Base-by-base conservation (phyloP, 345 rosid species). In the Excoecaria cochinchinensis region DNA sequence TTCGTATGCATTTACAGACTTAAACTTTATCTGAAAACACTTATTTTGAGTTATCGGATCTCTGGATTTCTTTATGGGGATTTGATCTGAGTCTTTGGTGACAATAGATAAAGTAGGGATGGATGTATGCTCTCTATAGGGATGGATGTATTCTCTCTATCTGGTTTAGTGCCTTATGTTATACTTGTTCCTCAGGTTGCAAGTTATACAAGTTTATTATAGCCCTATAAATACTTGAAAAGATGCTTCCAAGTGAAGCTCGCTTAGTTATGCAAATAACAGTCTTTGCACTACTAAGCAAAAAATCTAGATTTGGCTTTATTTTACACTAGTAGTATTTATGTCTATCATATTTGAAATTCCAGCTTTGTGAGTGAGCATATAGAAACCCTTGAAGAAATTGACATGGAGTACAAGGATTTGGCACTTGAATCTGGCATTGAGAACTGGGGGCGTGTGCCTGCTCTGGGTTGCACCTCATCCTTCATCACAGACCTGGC, bases 351-450 rank as follows among this genome's bases (percentile, higher is more conserved):
- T 16, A 38, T 69, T 74, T 61, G 53, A 24, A 24, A 51, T 84
- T 65, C 65, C 87, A 93, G 99, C 86, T 91, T 91, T 78, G 97
- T 91, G 72, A 95, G 97, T 40, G 98, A 90, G 91, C 96, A 93
- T 82, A 95, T 88, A 3, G 98, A 95, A 81, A 95, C 99, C 4
- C 93, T 93, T 52, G 97, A 93, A 82, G 99, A 95, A 82, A 95
- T 91, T 55, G 98, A 93, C 84, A 90, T 91, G 93, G 96, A 90
- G 79, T 93, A 91, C 84, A 90, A 86, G 84, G 82, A 91, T 8
- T 79, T 95, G 79, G 97, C 98, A 42, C 82, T 91, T 22, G 91
- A 95, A 87, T 93, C 97, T 1, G 99, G 98, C 67, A 74, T 95
- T 51, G 85, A 91, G 85, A 95, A 93, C 51, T 93, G 99, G 97